Evolutionary conservation across 768 basidiomycete species (phyloP).

Genomic region (Auricularia heimuer): DNA sequence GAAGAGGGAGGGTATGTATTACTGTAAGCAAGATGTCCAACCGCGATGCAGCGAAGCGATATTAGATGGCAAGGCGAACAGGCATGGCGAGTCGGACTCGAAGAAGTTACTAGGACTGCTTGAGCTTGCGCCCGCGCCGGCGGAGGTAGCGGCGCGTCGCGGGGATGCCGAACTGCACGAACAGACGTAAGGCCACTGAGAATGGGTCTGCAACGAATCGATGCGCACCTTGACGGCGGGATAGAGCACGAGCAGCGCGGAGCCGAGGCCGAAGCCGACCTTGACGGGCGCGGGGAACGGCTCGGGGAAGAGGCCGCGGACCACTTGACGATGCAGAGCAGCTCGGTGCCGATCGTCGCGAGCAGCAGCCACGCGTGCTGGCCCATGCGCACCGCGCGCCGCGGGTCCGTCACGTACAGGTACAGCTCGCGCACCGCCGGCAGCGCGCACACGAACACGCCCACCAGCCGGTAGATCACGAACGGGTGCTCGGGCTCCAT

Average conservation of each 20-base stretch:
- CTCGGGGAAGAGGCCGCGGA: conserved; percentile 57
- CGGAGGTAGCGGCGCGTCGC: neutral
- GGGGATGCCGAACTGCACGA: neutral
- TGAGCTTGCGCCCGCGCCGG: neutral
- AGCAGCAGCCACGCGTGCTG: conserved; percentile 82
- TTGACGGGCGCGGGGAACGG: conserved; percentile 55
- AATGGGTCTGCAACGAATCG: neutral
- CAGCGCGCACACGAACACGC: conserved; percentile 77
- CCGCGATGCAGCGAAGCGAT: neutral
- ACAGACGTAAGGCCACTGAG: neutral
- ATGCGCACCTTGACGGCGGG: conserved; percentile 51
- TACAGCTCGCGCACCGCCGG: conserved; percentile 78
- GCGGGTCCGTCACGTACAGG: conserved; percentile 32
- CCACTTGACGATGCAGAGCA: conserved; percentile 78
- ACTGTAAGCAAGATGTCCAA: neutral
- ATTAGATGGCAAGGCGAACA: no score
- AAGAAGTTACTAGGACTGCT: neutral
- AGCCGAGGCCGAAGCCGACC: conserved; percentile 57
- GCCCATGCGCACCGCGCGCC: conserved; percentile 80
- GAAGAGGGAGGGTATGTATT: neutral
- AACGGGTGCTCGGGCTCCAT: conserved; percentile 88
- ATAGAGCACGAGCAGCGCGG: conserved; percentile 53
- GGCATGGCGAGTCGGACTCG: no score
- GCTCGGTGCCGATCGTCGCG: conserved; percentile 75
- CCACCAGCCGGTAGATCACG: conserved; percentile 58